Base-by-base conservation (phyloP, 495 filamentous ascomycete genomes). In the Rhypophila decipiens region DNA sequence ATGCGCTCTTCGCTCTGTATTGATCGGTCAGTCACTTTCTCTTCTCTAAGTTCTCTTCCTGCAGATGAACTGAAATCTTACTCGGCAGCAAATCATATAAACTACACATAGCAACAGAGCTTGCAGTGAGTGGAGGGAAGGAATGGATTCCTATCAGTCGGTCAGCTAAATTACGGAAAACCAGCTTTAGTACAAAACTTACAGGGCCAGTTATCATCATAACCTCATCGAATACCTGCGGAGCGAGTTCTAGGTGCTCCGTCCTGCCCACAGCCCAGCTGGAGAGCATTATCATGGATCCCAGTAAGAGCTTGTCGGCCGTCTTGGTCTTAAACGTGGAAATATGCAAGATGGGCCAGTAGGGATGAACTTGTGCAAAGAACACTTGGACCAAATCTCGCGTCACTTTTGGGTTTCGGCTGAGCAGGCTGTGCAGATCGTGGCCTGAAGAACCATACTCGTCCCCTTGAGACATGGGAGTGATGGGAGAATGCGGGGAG, bases 341-440 rank as follows among this genome's bases (percentile, higher is more conserved):
- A 0, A 31, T 56, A 50, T 67, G 64, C 33, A 67, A 45, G 22
- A 65, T 54, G 31, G 58, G 51, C 64, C 64, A 67, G 23, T 58
- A 55, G 10, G 55, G 60, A 46, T 67, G 62, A 29, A 61, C 42
- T 5, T 59, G 54, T 13, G 13, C 10, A 20, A 67, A 61, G 47
- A 56, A 67, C 4, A 58, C 15, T 17, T 57, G 33, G 5, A 63
- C 24, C 15, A 66, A 55, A 15, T 39, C 35, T 15, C 13, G 23
- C 15, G 29, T 35, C 5, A 24, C 36, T 33, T 8, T 8, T 7
- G 13, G 29, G 29, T 33, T 8, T 33, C 13, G 29, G 13, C 29
- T 33, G 29, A 7, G 29, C 7, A 8, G 29, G 7, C 29, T 7
- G 29, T 8, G 29, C 29, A 33, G 29, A 13, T 7, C 8, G 29